Percentiles rank a stretch among this genome's conserved stretches.
Conservation (phyloP, 805 yeast genomes). For the Alloascoidea hylecoeti region DNA sequence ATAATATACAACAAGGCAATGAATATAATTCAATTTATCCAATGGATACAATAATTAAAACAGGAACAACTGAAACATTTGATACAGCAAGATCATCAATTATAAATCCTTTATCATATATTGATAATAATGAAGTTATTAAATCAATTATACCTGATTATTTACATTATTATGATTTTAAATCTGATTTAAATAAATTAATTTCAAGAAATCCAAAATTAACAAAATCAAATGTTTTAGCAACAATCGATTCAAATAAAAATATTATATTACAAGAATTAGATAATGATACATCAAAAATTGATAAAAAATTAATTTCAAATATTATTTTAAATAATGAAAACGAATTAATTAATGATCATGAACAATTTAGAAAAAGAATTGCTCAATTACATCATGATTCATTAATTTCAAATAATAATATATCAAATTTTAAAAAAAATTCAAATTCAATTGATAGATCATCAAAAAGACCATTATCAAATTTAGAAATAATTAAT, state of each 20-base stretch:
- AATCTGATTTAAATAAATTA: background rate
- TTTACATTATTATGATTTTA: background rate
- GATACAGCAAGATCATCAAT: too few species aligned
- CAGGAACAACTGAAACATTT: too few species aligned
- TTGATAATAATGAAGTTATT: too few species aligned
- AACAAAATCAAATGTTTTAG: background rate
- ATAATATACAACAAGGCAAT: too few species aligned
- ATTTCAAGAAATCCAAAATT: background rate
- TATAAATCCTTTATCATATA: too few species aligned
- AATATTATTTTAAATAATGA: too few species aligned
- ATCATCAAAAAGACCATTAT: background rate
- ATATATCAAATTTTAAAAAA: too few species aligned
- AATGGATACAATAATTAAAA: too few species aligned
- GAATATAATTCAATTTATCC: too few species aligned
- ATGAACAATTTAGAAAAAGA: background rate
- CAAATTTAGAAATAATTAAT: background rate
- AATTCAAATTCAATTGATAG: too few species aligned
- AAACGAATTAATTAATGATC: background rate
- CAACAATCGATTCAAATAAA: constrained; percentile 1
- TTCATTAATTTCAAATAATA: too few species aligned
- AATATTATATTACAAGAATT: background rate
- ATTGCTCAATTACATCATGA: too few species aligned
- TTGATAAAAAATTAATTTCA: background rate
- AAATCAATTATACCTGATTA: background rate
- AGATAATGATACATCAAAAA: background rate